These are phyloP conservation scores for Dryadomyces quercus-mongolicae DNA, from an alignment of 2,329 filamentous ascomycete genomes.

Conservation along the genomic window DNA sequence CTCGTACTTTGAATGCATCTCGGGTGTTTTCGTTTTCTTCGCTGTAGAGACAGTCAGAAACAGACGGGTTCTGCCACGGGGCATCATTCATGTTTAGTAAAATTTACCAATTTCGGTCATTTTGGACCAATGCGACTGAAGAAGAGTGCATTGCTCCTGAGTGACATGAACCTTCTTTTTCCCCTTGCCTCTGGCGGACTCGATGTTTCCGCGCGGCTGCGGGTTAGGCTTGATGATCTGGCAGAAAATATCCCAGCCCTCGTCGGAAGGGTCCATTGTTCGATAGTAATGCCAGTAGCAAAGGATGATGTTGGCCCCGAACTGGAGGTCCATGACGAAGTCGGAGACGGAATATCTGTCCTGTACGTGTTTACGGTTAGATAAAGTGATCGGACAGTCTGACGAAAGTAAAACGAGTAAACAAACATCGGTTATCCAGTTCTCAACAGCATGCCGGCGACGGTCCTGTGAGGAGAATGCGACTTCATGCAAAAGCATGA, in stretches of 20 bases:
- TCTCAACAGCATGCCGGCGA: slow-evolving; percentile 28
- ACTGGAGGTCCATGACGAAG: slow-evolving; percentile 32
- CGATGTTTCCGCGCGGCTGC: slow-evolving; percentile 7
- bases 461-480: slow-evolving; percentile 27
- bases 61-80: too few relatives aligned
- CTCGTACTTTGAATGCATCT: slow-evolving; percentile 19
- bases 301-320: slow-evolving; percentile 32
- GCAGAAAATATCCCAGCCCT: slow-evolving; percentile 15
- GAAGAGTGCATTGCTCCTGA: slow-evolving; percentile 20
- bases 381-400: not conserved
- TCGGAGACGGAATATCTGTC: slow-evolving; percentile 24
- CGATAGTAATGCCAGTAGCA: slow-evolving; percentile 40
- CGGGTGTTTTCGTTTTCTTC: slow-evolving; percentile 4
- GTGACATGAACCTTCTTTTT: slow-evolving; percentile 13
- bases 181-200: slow-evolving; percentile 16
- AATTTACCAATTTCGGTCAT: slow-evolving; percentile 14
- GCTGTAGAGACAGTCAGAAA: not conserved
- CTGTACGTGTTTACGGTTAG: slow-evolving; percentile 10
- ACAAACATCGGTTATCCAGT: slow-evolving; percentile 12
- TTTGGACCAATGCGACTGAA: slow-evolving; percentile 18
- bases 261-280: slow-evolving; percentile 19
- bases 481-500: slow-evolving; percentile 30
- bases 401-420: not conserved
- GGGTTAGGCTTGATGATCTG: slow-evolving; percentile 5
- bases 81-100: not conserved